Base-by-base conservation (phyloP, 1,139 yeast species). In the Taphrina pruni region DNA sequence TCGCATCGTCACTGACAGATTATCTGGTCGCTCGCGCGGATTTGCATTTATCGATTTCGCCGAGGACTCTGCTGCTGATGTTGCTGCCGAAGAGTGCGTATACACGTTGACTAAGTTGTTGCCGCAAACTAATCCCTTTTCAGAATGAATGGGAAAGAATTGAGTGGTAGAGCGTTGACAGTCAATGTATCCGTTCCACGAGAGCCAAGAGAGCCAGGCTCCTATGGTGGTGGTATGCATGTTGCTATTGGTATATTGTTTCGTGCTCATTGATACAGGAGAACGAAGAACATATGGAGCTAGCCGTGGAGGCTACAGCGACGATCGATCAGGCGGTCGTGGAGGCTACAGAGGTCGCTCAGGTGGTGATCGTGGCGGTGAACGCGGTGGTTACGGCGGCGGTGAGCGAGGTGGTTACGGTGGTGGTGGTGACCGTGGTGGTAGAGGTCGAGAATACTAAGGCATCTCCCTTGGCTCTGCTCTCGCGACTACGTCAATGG, bases 131-230 rank as follows among this genome's bases (percentile, higher is more conserved):
- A 26, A 26, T 26, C 38, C 6, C 3, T 51, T 6, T 5, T 2
- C n/a, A 60, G 57, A 20, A 50, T 60, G 65, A 51, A 60, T 36
- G 65, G 65, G 9, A 50, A 60, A 17, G 65, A 60, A 32, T 12
- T 60, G 35, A 17, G 35, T 17, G 65, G 65, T 6, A 45, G 65
- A 20, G 56, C 56, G 1, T 21, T 60, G 39, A 38, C 50, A 20
- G 57, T 60, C 21, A 51, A 60, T 36, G 94, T 79, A 85, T 90
- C 97, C 66, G 86, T 97, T 72, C 98, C 98, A 79, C 89, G 90
- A 82, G 90, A 87, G 73, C 77, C 78, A 71, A 80, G 81, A 70
- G 72, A 78, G 66, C 79, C 82, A 72, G 81, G 82, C 72, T 77
- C 82, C 71, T 84, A 85, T 70, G 82, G 85, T 69, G 78, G 80